These are phyloP conservation scores for Diaporthe citri DNA, from an alignment of 2,329 filamentous ascomycete species.

Conservation along the genomic window DNA sequence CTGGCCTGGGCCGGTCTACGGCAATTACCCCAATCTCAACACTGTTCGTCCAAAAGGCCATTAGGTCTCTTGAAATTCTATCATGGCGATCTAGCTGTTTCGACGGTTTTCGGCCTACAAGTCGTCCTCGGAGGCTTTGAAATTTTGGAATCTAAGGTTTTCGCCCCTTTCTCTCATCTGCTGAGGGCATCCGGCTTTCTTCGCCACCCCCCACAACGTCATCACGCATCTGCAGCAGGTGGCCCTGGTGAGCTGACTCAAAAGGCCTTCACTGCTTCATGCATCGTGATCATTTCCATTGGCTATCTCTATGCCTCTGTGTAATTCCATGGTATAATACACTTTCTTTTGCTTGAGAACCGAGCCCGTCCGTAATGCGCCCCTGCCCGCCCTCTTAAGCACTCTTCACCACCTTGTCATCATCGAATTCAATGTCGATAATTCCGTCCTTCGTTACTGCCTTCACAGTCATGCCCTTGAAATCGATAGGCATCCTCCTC, in stretches of 20 bases:
- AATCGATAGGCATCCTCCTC: conserved; percentile 96
- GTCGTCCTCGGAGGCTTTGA: neutral
- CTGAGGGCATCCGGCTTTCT: conserved; percentile 4
- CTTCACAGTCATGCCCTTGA: conserved; percentile 97
- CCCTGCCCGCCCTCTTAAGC: conserved; percentile 56
- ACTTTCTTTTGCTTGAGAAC: conserved; percentile 38
- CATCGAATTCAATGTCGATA: conserved; percentile 85
- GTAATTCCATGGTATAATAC: conserved; percentile 45
- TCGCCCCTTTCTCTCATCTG: neutral
- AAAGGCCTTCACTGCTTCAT: conserved; percentile 5
- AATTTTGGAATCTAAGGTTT: neutral
- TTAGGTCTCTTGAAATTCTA: neutral
- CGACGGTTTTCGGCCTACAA: no score
- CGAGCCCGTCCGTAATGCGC: conserved; percentile 24
- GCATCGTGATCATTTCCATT: conserved; percentile 36
- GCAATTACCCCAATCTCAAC: neutral
- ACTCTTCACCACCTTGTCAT: conserved; percentile 77
- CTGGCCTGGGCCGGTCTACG: neutral
- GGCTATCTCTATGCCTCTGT: conserved; percentile 36
- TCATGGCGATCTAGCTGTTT: neutral
- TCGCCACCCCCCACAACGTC: conserved; percentile 37
- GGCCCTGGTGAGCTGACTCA: conserved; percentile 17
- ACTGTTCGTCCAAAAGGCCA: neutral
- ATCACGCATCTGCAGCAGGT: conserved; percentile 28
- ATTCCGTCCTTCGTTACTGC: conserved; percentile 95